phyloP scores from a whole-genome alignment of 306 rosid genomes.

The Cicer arietinum region DNA sequence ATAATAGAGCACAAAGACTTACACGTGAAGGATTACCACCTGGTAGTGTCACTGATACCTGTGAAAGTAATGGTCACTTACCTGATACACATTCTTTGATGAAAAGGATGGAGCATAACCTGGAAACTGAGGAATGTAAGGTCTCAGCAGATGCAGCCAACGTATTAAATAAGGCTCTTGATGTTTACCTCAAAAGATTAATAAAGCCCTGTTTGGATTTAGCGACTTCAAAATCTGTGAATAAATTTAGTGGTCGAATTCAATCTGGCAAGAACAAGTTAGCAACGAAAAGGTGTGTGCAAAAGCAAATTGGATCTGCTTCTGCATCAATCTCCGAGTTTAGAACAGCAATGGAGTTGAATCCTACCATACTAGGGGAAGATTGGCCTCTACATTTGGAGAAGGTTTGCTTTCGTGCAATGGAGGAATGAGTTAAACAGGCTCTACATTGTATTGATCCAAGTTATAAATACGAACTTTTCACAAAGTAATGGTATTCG shows the following conservation, averaged over 20 bases:
- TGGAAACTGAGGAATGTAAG: slow-evolving; percentile 61
- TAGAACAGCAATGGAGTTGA: slow-evolving; percentile 63
- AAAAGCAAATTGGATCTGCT: slow-evolving; percentile 48
- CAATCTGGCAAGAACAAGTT: slow-evolving; percentile 45
- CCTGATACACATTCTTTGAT: slow-evolving; percentile 62
- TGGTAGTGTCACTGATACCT: slow-evolving; percentile 40
- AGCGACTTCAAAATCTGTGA: slow-evolving; percentile 51
- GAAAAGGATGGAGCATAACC: slow-evolving; percentile 59
- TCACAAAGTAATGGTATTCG: slow-evolving; percentile 41
- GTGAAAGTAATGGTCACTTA: slow-evolving; percentile 55
- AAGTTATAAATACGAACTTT: slow-evolving; percentile 35
- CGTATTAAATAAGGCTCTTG: slow-evolving; percentile 62
- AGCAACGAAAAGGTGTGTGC: slow-evolving; percentile 42
- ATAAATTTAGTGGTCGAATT: slow-evolving; percentile 39
- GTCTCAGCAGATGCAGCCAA: slow-evolving; percentile 58
- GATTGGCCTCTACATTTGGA: slow-evolving; percentile 67
- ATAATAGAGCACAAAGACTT: slow-evolving; percentile 41
- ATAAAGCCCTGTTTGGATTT: slow-evolving; percentile 71
- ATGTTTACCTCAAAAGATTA: slow-evolving; percentile 69
- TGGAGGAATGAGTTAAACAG: slow-evolving; percentile 46
- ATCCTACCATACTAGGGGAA: slow-evolving; percentile 66
- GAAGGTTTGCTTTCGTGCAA: slow-evolving; percentile 53
- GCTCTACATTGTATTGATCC: slow-evolving; percentile 39
- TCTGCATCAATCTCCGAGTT: slow-evolving; percentile 59
- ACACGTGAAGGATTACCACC: slow-evolving; percentile 37